Conservation (phyloP, 139 green algal species). For the Edaphochlamys debaryana region DNA sequence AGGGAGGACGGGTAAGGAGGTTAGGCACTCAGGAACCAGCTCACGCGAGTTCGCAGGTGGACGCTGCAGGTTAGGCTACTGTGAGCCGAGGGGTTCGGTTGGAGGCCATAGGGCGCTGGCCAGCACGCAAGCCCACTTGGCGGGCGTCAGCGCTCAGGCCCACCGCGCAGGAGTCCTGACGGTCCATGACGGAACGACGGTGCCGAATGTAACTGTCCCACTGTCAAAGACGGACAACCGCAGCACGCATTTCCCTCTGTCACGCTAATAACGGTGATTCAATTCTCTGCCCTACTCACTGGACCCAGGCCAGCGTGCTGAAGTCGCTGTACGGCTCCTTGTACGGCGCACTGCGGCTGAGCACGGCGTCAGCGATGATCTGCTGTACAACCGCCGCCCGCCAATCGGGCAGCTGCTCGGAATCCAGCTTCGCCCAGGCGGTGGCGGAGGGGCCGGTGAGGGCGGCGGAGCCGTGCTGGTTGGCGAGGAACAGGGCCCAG, state of each 20-base stretch:
- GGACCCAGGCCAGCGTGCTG: constrained; percentile 44
- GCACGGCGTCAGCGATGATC: constrained; percentile 41
- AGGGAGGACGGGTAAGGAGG: too few relatives aligned
- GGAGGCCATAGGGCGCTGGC: too few relatives aligned
- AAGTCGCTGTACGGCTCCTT: constrained; percentile 34
- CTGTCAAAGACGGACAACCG: background rate
- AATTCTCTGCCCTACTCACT: background rate
- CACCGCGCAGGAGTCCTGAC: too few relatives aligned
- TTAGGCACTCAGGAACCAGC: too few relatives aligned
- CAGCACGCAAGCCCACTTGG: too few relatives aligned
- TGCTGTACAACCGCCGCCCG: constrained; percentile 26
- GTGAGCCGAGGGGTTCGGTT: too few relatives aligned
- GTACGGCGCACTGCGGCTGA: background rate
- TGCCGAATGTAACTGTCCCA: background rate
- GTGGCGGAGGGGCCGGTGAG: background rate
- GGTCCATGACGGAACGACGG: background rate
- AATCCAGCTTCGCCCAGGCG: background rate
- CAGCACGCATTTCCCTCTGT: too few relatives aligned
- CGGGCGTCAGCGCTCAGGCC: too few relatives aligned
- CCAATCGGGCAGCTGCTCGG: background rate
- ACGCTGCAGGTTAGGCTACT: too few relatives aligned
- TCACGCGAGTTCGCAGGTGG: too few relatives aligned
- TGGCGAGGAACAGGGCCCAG: constrained; percentile 44
- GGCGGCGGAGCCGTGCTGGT: background rate
- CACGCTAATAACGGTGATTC: background rate